Evolutionary conservation across 257 asterid genomes (phyloP).

Genomic region (Scutellaria minor): DNA sequence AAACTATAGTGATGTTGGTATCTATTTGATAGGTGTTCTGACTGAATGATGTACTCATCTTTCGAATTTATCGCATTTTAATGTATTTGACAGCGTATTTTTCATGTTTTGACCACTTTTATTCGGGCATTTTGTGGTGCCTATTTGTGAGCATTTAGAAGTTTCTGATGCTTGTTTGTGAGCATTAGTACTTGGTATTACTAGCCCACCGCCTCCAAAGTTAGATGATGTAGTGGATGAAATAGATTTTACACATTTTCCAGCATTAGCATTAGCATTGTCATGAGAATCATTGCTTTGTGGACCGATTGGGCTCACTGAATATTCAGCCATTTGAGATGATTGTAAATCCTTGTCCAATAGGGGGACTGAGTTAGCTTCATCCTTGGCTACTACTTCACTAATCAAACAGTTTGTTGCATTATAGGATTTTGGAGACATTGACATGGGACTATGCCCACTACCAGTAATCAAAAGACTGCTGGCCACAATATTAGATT

Average conservation of each 20-base stretch:
- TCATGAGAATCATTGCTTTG: constrained; percentile 40
- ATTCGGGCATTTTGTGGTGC: too few relatives aligned
- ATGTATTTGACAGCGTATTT: too few relatives aligned
- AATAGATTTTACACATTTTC: constrained; percentile 46
- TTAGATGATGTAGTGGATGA: constrained; percentile 39
- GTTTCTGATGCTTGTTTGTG: constrained; percentile 56
- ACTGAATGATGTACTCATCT: too few relatives aligned
- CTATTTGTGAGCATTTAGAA: too few relatives aligned
- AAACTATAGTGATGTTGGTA: too few relatives aligned
- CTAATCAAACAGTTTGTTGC: constrained; percentile 22
- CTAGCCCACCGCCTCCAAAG: constrained; percentile 37
- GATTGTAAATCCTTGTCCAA: constrained; percentile 45
- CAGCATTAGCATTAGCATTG: constrained; percentile 43
- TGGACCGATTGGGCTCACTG: constrained; percentile 38
- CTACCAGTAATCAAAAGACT: constrained; percentile 32
- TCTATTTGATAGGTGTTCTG: too few relatives aligned
- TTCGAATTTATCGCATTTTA: too few relatives aligned
- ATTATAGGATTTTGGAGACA: constrained; percentile 38
- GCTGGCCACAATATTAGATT: constrained; percentile 35
- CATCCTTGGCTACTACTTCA: constrained; percentile 28
- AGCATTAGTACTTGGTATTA: constrained; percentile 40
- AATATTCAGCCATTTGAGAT: constrained; percentile 45
- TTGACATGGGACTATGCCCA: constrained; percentile 34
- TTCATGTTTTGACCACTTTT: too few relatives aligned
- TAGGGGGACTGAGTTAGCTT: constrained; percentile 31